Conservation (phyloP, 495 filamentous ascomycete genomes). For the Penicillium ucsense region DNA sequence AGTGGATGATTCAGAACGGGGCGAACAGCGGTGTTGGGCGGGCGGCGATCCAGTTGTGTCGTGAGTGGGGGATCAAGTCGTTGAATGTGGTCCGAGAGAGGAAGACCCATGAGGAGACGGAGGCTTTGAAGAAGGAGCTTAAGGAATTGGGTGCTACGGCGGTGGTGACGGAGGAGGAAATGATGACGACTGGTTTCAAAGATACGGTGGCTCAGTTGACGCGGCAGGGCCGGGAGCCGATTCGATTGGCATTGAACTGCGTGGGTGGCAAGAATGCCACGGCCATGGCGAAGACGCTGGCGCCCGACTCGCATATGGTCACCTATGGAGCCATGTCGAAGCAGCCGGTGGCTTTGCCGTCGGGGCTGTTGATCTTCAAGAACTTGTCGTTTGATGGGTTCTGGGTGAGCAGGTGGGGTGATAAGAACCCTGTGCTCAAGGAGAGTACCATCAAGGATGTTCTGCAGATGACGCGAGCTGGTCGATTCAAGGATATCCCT, state of each 20-base stretch:
- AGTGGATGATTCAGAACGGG: conserved; percentile 95
- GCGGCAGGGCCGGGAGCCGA: conserved; percentile 51
- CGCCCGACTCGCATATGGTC: conserved; percentile 60
- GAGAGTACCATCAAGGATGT: conserved; percentile 72
- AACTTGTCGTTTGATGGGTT: conserved; percentile 80
- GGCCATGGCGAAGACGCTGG: conserved; percentile 59
- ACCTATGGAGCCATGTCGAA: conserved; percentile 95
- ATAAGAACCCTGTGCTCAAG: conserved; percentile 64
- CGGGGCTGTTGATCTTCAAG: conserved; percentile 81
- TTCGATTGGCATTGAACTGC: conserved; percentile 80
- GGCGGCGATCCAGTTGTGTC: conserved; percentile 75
- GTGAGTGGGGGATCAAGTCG: conserved; percentile 74
- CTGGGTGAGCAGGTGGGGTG: conserved; percentile 87
- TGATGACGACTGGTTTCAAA: conserved; percentile 55
- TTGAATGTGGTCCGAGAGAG: conserved; percentile 78
- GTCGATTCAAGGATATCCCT: conserved; percentile 74
- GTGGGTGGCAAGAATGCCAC: conserved; percentile 82
- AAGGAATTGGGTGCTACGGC: conserved; percentile 62
- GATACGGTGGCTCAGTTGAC: conserved; percentile 60
- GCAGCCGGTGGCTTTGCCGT: conserved; percentile 68
- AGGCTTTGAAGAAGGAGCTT: conserved; percentile 61
- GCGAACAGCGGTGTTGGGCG: conserved; percentile 88
- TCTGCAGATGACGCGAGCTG: conserved; percentile 58
- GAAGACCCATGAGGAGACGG: conserved; percentile 47
- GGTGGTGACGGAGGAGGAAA: conserved; percentile 70